phyloP scores from a whole-genome alignment of 2,329 filamentous ascomycete species.

The Sphaerulina vaccinii region DNA sequence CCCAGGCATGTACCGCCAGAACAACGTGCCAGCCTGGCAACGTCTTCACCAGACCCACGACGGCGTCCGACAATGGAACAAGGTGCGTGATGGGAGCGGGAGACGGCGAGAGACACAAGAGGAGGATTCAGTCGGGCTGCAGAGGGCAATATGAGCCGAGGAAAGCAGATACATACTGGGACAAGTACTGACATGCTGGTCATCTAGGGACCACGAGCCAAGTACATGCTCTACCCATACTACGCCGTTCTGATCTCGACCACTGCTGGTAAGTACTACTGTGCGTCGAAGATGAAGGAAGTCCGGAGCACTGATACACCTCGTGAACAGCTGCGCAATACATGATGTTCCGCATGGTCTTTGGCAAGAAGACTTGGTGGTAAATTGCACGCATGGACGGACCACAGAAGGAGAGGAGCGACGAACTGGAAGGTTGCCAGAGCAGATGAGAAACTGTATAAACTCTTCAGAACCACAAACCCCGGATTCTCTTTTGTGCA shows the following conservation, averaged over 20 bases:
- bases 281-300: background rate
- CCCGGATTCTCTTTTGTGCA: conserved; percentile 11
- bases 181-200: conserved; percentile 19
- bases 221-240: conserved; percentile 66
- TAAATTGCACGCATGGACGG: conserved; percentile 1
- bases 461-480: background rate
- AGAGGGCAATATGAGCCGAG: background rate
- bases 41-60: conserved; percentile 72
- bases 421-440: background rate
- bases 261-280: conserved; percentile 55
- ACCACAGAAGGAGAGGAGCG: background rate
- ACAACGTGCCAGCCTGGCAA: conserved; percentile 75
- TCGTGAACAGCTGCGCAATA: conserved; percentile 54
- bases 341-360: conserved; percentile 69
- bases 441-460: conserved; percentile 6
- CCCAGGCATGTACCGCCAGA: conserved; percentile 64
- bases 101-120: conserved; percentile 3
- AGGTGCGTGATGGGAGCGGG: conserved; percentile 56
- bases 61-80: conserved; percentile 71
- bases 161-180: background rate
- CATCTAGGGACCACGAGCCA: conserved; percentile 62
- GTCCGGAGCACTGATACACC: conserved; percentile 3
- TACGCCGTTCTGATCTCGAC: conserved; percentile 49
- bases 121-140: too few species aligned
- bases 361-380: conserved; percentile 77